These are phyloP conservation scores for Aspergillus chevalieri DNA, from an alignment of 2,329 filamentous ascomycete species.

Conservation along the genomic window DNA sequence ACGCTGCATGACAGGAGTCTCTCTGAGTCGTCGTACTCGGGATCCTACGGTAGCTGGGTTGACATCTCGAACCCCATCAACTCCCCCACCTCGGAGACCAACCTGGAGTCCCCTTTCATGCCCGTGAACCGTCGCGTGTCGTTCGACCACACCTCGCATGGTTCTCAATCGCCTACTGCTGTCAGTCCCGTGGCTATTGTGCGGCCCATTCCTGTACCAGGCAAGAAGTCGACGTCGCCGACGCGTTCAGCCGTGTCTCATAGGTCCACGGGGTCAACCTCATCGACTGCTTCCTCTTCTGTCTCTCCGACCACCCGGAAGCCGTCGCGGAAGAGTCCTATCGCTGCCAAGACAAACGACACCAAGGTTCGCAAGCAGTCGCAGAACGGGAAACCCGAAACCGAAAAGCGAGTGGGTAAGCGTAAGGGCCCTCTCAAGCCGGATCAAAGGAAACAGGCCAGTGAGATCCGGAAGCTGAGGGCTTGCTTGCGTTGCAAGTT, in stretches of 20 bases:
- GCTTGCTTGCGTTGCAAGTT: conserved; percentile 96
- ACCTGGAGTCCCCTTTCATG: conserved; percentile 52
- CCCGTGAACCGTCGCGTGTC: conserved; percentile 33
- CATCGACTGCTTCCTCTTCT: conserved; percentile 43
- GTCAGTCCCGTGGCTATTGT: conserved; percentile 65
- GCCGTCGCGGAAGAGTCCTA: conserved; percentile 64
- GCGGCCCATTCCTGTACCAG: conserved; percentile 55
- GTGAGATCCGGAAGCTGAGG: conserved; percentile 90
- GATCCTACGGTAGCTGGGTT: conserved; percentile 72
- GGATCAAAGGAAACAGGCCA: conserved; percentile 92
- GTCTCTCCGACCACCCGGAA: conserved; percentile 63
- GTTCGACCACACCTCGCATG: conserved; percentile 38
- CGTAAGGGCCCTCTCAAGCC: conserved; percentile 83
- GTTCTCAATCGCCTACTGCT: conserved; percentile 39
- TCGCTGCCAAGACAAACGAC: conserved; percentile 73
- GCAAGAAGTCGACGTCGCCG: conserved; percentile 46
- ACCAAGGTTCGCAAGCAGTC: conserved; percentile 71
- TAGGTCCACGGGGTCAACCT: conserved; percentile 44
- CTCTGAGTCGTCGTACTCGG: conserved; percentile 76
- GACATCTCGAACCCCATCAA: conserved; percentile 74
- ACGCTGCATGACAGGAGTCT: conserved; percentile 81
- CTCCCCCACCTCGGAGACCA: conserved; percentile 75
- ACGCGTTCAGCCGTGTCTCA: conserved; percentile 46
- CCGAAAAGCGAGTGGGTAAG: conserved; percentile 89
- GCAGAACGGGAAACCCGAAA: conserved; percentile 71